These are phyloP conservation scores for Moesziomyces globuligerus DNA, from an alignment of 1,284 basidiomycete genomes.

Conservation along the genomic window DNA sequence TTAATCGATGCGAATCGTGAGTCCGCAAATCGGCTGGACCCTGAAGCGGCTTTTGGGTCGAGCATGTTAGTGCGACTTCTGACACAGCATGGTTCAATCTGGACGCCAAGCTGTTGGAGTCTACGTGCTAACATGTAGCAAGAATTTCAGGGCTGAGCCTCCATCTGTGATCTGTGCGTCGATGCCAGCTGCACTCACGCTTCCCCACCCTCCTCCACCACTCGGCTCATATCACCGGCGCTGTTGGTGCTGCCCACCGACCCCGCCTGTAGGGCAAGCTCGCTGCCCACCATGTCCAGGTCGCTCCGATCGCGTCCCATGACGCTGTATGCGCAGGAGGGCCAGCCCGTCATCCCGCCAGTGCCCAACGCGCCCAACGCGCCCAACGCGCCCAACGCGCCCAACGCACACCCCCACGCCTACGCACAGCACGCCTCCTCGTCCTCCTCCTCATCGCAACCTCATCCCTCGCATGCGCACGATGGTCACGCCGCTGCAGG, in stretches of 20 bases:
- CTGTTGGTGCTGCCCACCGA: not conserved
- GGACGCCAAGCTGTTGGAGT: too few relatives aligned
- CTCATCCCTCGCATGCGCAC: constrained; percentile 6
- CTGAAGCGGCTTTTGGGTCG: too few relatives aligned
- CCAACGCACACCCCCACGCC: too few relatives aligned
- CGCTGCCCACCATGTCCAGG: constrained; percentile 51
- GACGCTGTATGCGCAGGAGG: constrained; percentile 62
- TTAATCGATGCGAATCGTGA: too few relatives aligned
- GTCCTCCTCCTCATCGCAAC: constrained; percentile 14
- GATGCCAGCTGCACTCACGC: too few relatives aligned
- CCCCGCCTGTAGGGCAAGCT: not conserved
- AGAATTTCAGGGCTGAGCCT: too few relatives aligned
- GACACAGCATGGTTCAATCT: too few relatives aligned
- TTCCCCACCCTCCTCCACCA: too few relatives aligned
- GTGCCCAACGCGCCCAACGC: constrained; percentile 3
- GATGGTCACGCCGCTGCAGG: constrained; percentile 1
- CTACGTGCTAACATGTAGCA: too few relatives aligned
- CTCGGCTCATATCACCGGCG: not conserved
- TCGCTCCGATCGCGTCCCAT: constrained; percentile 64
- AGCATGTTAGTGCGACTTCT: too few relatives aligned
- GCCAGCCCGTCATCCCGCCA: constrained; percentile 25
- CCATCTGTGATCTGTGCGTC: constrained; percentile 24
- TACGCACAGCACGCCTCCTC: not conserved
- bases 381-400: too few relatives aligned
- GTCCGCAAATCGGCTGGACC: too few relatives aligned